Percentiles rank a stretch among this genome's conserved stretches.
Conservation (phyloP, 1,284 basidiomycete species). For the Ustilago nuda region DNA sequence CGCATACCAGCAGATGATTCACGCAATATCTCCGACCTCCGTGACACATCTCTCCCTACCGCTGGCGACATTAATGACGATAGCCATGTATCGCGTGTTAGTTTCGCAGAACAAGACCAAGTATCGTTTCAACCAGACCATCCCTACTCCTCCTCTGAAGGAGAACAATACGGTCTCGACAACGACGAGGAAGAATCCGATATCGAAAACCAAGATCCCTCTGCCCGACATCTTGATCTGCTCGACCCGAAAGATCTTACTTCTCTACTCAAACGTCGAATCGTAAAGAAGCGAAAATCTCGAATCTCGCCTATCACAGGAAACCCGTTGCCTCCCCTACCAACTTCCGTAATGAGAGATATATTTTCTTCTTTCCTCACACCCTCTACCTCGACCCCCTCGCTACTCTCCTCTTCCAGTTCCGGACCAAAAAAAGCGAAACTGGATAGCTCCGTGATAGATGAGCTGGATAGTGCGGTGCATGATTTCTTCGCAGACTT, state of each 20-base stretch:
- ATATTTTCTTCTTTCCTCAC: slow-evolving; percentile 44
- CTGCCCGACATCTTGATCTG: slow-evolving; percentile 24
- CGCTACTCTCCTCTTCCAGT: slow-evolving; percentile 12
- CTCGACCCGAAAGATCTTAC: slow-evolving; percentile 45
- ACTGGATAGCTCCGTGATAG: slow-evolving; percentile 33
- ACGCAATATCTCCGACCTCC: not conserved
- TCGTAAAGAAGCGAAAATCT: slow-evolving; percentile 49
- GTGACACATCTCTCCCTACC: slow-evolving; percentile 11
- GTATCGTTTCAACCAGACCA: slow-evolving; percentile 40
- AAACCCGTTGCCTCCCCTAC: slow-evolving; percentile 30
- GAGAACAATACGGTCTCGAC: slow-evolving; percentile 31
- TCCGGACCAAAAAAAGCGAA: slow-evolving; percentile 23
- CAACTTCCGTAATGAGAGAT: slow-evolving; percentile 40
- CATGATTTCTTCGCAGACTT: slow-evolving; percentile 50
- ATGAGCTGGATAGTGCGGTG: slow-evolving; percentile 36
- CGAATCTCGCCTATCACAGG: slow-evolving; percentile 36
- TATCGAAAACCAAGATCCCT: slow-evolving; percentile 19
- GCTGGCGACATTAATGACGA: slow-evolving; percentile 16
- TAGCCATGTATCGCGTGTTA: slow-evolving; percentile 27
- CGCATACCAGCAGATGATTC: slow-evolving; percentile 18
- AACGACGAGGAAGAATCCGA: slow-evolving; percentile 25
- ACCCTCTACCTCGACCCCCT: slow-evolving; percentile 12
- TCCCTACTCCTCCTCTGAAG: slow-evolving; percentile 40
- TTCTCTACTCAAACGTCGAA: slow-evolving; percentile 41
- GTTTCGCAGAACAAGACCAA: slow-evolving; percentile 33